Evolutionary conservation across 352 stramenopile genomes (phyloP).

Genomic region (Elongisporangium undulatum): DNA sequence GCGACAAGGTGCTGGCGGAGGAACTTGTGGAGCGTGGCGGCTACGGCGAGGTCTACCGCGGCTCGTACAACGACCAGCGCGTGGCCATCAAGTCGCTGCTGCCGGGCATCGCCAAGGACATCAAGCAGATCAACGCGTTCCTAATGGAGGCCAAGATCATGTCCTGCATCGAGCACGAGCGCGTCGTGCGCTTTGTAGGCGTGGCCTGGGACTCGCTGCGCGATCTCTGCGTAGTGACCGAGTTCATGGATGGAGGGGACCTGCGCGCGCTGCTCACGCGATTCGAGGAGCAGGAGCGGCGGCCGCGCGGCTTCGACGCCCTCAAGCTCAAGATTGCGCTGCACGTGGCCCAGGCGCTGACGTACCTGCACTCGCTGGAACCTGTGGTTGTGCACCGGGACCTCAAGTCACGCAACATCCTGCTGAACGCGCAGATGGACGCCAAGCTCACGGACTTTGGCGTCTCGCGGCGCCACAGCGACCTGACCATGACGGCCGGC

Average conservation of each 20-base stretch:
- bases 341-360: conserved; percentile 26
- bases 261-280: conserved; percentile 26
- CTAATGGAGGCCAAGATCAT: conserved; percentile 44
- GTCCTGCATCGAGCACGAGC: conserved; percentile 27
- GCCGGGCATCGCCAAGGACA: conserved; percentile 16
- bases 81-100: conserved; percentile 51
- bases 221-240: conserved; percentile 33
- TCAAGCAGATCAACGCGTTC: conserved; percentile 35
- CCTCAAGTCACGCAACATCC: conserved; percentile 54
- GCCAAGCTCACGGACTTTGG: conserved; percentile 56
- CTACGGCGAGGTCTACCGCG: conserved; percentile 42
- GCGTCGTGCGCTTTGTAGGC: conserved; percentile 37
- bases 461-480: conserved; percentile 23
- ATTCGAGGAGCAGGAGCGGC: conserved; percentile 19
- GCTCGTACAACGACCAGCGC: conserved; percentile 24
- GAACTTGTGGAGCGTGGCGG: conserved; percentile 27
- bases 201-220: conserved; percentile 45
- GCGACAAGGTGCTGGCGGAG: conserved; percentile 20
- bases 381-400: conserved; percentile 36
- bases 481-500: conserved; percentile 30
- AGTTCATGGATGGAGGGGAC: conserved; percentile 46
- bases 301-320: conserved; percentile 23
- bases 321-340: conserved; percentile 26
- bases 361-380: conserved; percentile 39
- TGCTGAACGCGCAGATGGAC: conserved; percentile 18